phyloP scores from a whole-genome alignment of 2,329 filamentous ascomycete genomes.

The Diaporthe sp. region DNA sequence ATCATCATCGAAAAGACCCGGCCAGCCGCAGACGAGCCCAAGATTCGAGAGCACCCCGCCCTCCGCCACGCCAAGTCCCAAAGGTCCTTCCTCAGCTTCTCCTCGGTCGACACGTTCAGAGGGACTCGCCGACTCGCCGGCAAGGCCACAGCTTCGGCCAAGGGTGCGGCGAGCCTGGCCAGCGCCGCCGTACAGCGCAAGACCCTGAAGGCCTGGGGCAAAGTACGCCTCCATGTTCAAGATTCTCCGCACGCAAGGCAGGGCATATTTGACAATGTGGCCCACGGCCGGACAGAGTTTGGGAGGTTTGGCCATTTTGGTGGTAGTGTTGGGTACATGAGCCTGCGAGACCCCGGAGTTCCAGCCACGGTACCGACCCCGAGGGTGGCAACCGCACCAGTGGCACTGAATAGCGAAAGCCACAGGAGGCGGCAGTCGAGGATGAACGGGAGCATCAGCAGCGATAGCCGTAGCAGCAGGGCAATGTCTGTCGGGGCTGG shows the following conservation, averaged over 20 bases:
- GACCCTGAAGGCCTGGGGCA: constrained; percentile 33
- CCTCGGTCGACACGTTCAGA: constrained; percentile 38
- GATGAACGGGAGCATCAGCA: constrained; percentile 31
- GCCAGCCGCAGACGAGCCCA: constrained; percentile 1
- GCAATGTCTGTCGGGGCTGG: constrained; percentile 2
- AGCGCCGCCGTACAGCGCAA: constrained; percentile 35
- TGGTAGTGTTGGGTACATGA: constrained; percentile 27
- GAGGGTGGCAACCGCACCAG: background rate
- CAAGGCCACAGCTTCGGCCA: constrained; percentile 37
- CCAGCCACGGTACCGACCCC: constrained; percentile 13
- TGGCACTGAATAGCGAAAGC: constrained; percentile 35
- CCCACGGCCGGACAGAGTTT: background rate
- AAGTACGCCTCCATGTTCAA: constrained; percentile 32
- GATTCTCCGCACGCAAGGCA: constrained; percentile 26
- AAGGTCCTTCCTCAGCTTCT: constrained; percentile 37
- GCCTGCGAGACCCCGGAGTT: constrained; percentile 23
- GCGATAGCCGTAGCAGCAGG: constrained; percentile 17
- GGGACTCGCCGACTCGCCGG: constrained; percentile 32
- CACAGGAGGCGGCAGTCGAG: constrained; percentile 28
- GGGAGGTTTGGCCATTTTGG: background rate
- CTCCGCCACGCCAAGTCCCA: constrained; percentile 38
- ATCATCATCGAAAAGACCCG: constrained; percentile 29
- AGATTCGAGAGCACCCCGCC: constrained; percentile 25
- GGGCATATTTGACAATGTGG: constrained; percentile 32
- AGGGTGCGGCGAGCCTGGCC: constrained; percentile 38